Base-by-base conservation (phyloP, 306 rosid genomes). In the Prinsepia uniflora region DNA sequence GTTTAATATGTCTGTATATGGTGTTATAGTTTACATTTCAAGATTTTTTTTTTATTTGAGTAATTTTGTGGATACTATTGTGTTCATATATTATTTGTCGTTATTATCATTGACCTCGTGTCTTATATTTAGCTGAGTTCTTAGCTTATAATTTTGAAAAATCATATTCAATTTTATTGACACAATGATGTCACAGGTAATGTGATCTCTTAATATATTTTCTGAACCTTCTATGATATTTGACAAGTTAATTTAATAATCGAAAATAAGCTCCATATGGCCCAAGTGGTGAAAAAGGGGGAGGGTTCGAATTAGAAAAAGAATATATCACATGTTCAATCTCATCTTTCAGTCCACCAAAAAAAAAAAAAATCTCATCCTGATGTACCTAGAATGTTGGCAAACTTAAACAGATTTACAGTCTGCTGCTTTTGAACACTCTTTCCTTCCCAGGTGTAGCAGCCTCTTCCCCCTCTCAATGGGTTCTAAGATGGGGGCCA, bases 31-130 rank as follows among this genome's bases (percentile, higher is more conserved):
- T 20, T 6, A 14, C 36, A 54, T 69, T 41, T 65, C 73, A 39
- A 68, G 18, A 53, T 56, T 67, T 40, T 69, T 42, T 60, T 44
- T 73, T 18, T 24, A 76, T 73, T 49, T 65, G 20, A 19, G 44
- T 48, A 14, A 52, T 42, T 43, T 75, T 55, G 24, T 46, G 64
- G 71, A 43, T 49, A 34, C 65, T 42, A 15, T 17, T 19, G 8
- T 52, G 41, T 40, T 11, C 11, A 1, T 18, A 46, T 10, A 56
- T 56, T 56, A 22, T 22, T 56, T 56, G 34, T 56, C 36, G 6
- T 56, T 14, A 56, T 18, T 10, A n/a, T 19, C 39, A 19, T 55
- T 20, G 61, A 22, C 39, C 36, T 9, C 8, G 0, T 56, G 22
- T 56, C 61, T 56, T 20, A 34, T 5, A 22, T 6, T 55, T 8